Conservation (phyloP, 305 asterid genomes). For the Ajuga reptans region DNA sequence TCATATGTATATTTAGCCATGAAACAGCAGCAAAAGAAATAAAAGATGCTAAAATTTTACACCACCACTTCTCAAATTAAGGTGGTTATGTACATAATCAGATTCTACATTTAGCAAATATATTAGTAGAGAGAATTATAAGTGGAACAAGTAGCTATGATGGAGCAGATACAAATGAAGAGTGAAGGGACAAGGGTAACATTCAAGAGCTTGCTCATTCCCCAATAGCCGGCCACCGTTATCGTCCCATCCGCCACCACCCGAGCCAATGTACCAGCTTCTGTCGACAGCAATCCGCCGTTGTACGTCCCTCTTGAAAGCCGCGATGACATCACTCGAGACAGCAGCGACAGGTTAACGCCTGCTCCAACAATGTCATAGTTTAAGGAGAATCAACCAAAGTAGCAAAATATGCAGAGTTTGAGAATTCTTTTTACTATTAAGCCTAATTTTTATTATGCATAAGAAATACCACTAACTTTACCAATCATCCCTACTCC, state of each 20-base stretch:
- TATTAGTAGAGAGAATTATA: conserved; percentile 61
- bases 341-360: conserved; percentile 59
- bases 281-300: conserved; percentile 67
- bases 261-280: conserved; percentile 70
- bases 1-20: too few species aligned
- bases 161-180: conserved; percentile 49
- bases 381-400: too few species aligned
- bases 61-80: neutral
- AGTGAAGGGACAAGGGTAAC: conserved; percentile 65
- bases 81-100: conserved; percentile 10
- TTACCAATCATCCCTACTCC: too few species aligned
- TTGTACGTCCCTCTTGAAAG: conserved; percentile 64
- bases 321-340: conserved; percentile 71
- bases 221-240: conserved; percentile 62
- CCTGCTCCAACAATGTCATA: conserved; percentile 25
- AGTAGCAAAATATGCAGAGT: too few species aligned
- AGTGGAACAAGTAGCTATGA: conserved; percentile 61
- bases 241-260: conserved; percentile 69
- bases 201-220: conserved; percentile 59
- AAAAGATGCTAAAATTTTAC: neutral
- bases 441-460: too few species aligned
- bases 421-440: too few species aligned
- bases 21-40: too few species aligned
- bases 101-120: neutral
- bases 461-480: too few species aligned